Evolutionary conservation across 768 basidiomycete genomes (phyloP).

Genomic region (Hygrophorus pudorinus): DNA sequence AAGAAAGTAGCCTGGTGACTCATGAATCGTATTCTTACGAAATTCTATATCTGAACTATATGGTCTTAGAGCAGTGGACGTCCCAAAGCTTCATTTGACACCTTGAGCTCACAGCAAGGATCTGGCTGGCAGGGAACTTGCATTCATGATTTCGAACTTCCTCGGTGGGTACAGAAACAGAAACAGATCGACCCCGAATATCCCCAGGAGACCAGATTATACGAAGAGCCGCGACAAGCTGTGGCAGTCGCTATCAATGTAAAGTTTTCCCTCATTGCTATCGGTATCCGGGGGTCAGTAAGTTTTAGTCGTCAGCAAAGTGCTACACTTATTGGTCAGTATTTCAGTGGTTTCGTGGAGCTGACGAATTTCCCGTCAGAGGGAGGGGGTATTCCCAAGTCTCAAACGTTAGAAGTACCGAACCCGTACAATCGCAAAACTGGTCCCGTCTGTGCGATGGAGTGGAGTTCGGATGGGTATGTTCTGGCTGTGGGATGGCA

Average conservation of each 20-base stretch:
- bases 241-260: conserved; percentile 60
- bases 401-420: conserved; percentile 54
- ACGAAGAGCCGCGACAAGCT: conserved; percentile 59
- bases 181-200: conserved; percentile 41
- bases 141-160: conserved; percentile 64
- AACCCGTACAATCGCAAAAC: conserved; percentile 47
- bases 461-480: conserved; percentile 96
- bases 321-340: not conserved
- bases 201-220: conserved; percentile 22
- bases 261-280: conserved; percentile 73
- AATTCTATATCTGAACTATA: no score
- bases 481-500: conserved; percentile 90
- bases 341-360: conserved; percentile 53
- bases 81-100: conserved; percentile 10
- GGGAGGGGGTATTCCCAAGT: conserved; percentile 44
- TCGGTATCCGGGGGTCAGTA: conserved; percentile 64
- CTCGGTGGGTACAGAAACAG: conserved; percentile 74
- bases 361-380: conserved; percentile 61
- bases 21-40: not conserved
- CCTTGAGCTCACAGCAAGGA: conserved; percentile 14
- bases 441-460: conserved; percentile 57
- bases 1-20: conserved; percentile 14
- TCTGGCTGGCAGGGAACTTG: conserved; percentile 68
- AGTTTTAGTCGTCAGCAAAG: conserved; percentile 4
- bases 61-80: not conserved